Conservation (phyloP, 352 stramenopile species). For the Blastocystis sp. region DNA sequence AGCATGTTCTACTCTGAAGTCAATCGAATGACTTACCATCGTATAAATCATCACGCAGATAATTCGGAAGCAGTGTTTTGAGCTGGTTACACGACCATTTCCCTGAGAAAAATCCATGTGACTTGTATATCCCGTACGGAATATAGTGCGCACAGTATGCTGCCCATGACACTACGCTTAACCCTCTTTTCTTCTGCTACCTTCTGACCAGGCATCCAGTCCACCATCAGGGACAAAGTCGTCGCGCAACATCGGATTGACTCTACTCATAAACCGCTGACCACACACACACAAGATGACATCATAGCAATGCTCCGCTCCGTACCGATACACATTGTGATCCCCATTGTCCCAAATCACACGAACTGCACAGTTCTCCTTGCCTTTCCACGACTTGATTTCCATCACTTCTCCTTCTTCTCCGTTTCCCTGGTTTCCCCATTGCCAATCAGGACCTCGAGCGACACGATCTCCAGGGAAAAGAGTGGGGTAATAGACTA, state of each 20-base stretch:
- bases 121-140: conserved; percentile 7
- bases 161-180: conserved; percentile 6
- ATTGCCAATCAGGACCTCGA: conserved; percentile 40
- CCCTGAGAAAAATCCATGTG: conserved; percentile 11
- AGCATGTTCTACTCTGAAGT: not conserved
- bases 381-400: conserved; percentile 26
- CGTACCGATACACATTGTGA: conserved; percentile 58
- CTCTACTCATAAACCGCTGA: not conserved
- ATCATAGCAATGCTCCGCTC: conserved; percentile 46
- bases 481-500: conserved; percentile 7
- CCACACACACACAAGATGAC: not conserved
- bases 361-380: not conserved
- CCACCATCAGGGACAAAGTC: not conserved
- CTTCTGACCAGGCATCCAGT: not conserved
- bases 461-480: not conserved
- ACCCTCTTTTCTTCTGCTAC: not conserved
- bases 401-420: not conserved
- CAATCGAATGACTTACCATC: not conserved
- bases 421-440: conserved; percentile 27
- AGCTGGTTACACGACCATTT: not conserved
- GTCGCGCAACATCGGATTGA: not conserved
- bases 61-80: not conserved
- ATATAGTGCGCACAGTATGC: conserved; percentile 9
- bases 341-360: conserved; percentile 35
- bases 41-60: not conserved